Percentiles rank a stretch among this genome's conserved stretches.
These are phyloP conservation scores for Dichotomocladium elegans DNA, from an alignment of 371 early-diverging fungal species.

Conservation along the genomic window DNA sequence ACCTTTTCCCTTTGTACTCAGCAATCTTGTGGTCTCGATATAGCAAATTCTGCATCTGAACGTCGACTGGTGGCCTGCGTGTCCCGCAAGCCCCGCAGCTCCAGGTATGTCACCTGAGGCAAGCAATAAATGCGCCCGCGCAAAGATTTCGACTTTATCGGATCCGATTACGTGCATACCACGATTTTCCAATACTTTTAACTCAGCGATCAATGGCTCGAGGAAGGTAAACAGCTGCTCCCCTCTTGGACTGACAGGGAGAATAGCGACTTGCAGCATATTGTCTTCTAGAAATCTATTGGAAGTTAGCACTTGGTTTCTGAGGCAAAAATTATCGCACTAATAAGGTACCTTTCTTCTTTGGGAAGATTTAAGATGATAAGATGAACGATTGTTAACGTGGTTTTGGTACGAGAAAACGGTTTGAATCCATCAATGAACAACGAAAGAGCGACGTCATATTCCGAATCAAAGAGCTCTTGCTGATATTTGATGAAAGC, in stretches of 20 bases:
- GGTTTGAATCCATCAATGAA: slow-evolving; percentile 9
- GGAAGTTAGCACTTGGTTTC: not conserved
- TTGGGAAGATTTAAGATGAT: slow-evolving; percentile 2
- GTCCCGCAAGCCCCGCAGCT: not conserved
- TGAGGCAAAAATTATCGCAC: not conserved
- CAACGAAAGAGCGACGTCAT: slow-evolving; percentile 1
- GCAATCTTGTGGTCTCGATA: not conserved
- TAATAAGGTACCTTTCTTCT: not conserved
- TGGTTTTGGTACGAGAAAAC: not conserved
- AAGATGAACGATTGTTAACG: slow-evolving; percentile 1
- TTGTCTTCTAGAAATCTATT: slow-evolving; percentile 2
- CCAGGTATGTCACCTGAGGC: slow-evolving; percentile 10
- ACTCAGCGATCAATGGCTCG: slow-evolving; percentile 1
- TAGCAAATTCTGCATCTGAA: slow-evolving; percentile 7
- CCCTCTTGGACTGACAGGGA: not conserved
- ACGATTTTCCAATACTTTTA: not conserved
- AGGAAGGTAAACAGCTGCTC: not conserved
- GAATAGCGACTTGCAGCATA: slow-evolving; percentile 4
- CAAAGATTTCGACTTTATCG: not conserved
- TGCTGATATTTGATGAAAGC: not conserved
- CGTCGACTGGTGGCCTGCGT: not conserved
- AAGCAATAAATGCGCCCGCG: slow-evolving; percentile 1
- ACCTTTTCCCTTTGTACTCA: not conserved
- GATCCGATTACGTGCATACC: not conserved
- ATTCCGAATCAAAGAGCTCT: not conserved